Evolutionary conservation across 139 green algal genomes (phyloP).

Genomic region (Haematococcus lacustris): DNA sequence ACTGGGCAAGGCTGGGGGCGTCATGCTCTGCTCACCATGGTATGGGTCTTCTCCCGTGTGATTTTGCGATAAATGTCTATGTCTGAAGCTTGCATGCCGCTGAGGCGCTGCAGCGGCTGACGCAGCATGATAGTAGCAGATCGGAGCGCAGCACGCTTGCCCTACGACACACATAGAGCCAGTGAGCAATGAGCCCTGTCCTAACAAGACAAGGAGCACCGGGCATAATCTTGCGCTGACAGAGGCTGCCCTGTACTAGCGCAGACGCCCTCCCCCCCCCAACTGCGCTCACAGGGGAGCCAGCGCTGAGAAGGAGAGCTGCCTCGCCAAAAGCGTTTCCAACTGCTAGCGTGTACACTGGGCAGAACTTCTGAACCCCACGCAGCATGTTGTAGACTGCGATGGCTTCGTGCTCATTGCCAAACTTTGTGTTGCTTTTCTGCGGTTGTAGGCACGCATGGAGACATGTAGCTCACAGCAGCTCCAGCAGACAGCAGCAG

Average conservation of each 20-base stretch:
- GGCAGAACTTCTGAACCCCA: slow-evolving; percentile 80
- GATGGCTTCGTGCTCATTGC: slow-evolving; percentile 96
- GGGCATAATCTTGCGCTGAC: too few relatives aligned
- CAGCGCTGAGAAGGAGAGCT: slow-evolving; percentile 88
- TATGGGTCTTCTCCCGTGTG: slow-evolving; percentile 76
- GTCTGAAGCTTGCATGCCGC: slow-evolving; percentile 88
- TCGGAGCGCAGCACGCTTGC: slow-evolving; percentile 85
- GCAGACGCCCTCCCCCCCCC: not conserved
- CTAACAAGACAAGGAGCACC: too few relatives aligned
- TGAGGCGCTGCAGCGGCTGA: slow-evolving; percentile 85
- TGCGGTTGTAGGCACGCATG: too few relatives aligned
- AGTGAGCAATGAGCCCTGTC: too few relatives aligned
- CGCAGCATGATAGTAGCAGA: slow-evolving; percentile 95
- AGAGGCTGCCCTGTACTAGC: too few relatives aligned
- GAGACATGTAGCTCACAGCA: too few relatives aligned
- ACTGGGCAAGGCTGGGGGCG: too few relatives aligned
- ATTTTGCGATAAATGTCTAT: slow-evolving; percentile 96
- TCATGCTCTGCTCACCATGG: slow-evolving; percentile 75
- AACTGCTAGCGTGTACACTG: slow-evolving; percentile 86
- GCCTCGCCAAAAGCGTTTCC: slow-evolving; percentile 94
- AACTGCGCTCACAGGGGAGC: slow-evolving; percentile 52
- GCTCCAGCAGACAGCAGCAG: too few relatives aligned
- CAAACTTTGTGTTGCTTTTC: slow-evolving; percentile 88
- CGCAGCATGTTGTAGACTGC: slow-evolving; percentile 97
- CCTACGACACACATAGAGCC: too few relatives aligned